Evolutionary conservation across 192 early-diverging fungal species (phyloP), one percentile per base, ranked within the genome.

Genomic region (Entomortierella parvispora): DNA sequence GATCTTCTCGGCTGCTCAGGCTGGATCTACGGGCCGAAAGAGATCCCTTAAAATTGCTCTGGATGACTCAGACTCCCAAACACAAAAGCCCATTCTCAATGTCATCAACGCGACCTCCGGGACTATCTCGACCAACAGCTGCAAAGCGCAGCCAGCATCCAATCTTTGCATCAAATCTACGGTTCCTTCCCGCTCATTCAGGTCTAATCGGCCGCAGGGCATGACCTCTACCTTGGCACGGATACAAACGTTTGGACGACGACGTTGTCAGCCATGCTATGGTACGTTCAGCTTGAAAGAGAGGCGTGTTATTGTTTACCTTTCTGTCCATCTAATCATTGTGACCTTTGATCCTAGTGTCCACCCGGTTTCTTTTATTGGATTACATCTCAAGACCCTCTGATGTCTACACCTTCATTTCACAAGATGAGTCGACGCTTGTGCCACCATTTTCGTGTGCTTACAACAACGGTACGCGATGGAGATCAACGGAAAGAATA

Each of bases 371-470:
- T 22, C 42, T 50, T 29, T 66, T 75, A 64, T 34, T 66, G 44
- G 71, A 75, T 20, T 75, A 56, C 58, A 66, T 61, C 52, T 61
- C 62, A 31, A 62, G 64, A 17, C 64, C 71, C 12, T 54, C 52
- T 12, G 71, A 75, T 60, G 52, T 67, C 14, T 75, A 75, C 51
- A 67, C 63, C 0, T 75, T 75, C 43, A 37, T 66, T 6, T 75
- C 71, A 23, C 58, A 66, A 29, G 71, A 75, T 45, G 64, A 15
- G 43, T 49, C 71, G 7, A 67, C 64, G 14, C 65, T 76, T 34
- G 64, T 76, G 17, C 65, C 71, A 17, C 71, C 64, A 2, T 77
- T 77, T 25, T 77, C 72, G 17, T 77, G 72, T 14, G 65, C 72
- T 3, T 77, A 77, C 59, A 77, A 77, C 34, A 67, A 77, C 22